A percentile compares a stretch with the other conserved stretches of the same genome.
Conservation (phyloP, 78 protist genomes). For the Dictyostelium firmibasis region DNA sequence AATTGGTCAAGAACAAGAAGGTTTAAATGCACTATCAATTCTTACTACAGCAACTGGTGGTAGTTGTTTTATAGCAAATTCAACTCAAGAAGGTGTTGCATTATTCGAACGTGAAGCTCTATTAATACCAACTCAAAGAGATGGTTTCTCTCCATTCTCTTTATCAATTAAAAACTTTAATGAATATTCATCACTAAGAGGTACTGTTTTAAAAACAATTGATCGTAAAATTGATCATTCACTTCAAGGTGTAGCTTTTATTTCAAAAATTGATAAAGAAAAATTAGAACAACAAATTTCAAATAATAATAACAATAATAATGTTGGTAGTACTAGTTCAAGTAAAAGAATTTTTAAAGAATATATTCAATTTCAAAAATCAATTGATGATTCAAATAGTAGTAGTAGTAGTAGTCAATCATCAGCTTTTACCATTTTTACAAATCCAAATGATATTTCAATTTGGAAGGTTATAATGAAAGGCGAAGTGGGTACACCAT, state of each 20-base stretch:
- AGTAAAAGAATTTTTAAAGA: neutral
- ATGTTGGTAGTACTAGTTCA: neutral
- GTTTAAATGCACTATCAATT: too few relatives aligned
- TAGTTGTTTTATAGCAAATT: neutral
- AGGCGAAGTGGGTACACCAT: conserved; percentile 50
- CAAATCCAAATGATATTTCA: neutral
- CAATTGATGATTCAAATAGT: neutral
- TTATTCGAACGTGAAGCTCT: conserved; percentile 62
- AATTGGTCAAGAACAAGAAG: too few relatives aligned
- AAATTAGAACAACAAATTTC: neutral
- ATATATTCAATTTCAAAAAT: neutral
- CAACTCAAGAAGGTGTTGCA: neutral
- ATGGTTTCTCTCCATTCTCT: neutral
- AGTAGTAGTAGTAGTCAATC: neutral
- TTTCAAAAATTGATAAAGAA: neutral
- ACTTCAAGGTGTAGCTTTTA: neutral
- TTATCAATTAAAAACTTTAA: neutral
- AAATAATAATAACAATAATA: neutral
- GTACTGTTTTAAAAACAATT: neutral
- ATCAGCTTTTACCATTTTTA: neutral
- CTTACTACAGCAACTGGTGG: conserved; percentile 51
- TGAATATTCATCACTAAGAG: neutral
- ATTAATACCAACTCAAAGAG: neutral
- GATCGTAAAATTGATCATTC: neutral
- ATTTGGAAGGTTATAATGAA: conserved; percentile 53